Base-by-base conservation (phyloP, 164 flowering plant species). In the Vitis rupestris region DNA sequence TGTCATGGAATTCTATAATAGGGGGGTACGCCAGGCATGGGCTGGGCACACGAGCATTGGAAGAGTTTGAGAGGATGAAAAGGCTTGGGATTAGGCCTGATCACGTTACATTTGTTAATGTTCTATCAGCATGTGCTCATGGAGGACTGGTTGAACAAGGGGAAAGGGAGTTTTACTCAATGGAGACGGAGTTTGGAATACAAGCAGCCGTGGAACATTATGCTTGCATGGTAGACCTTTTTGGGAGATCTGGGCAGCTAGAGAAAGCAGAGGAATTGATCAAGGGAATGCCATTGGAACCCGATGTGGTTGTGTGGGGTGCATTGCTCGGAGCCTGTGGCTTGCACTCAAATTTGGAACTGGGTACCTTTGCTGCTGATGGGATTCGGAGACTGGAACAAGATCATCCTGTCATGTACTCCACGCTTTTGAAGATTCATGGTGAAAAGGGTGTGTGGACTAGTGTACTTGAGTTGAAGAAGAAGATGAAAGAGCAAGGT, bases 1-100 rank as follows among this genome's bases (percentile, higher is more conserved):
- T 63, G 1, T 75, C 87, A 0, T 89, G 91, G 92, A 89, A 87
- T 64, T 73, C 88, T 0, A 76, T 87, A 2, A 77, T 89, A 30
- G 91, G 91, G 50, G 88, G 86, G 1, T 85, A 63, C 74, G 91
- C 89, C 3, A 81, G 79, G 70, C 86, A 89, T 63, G 92, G 90
- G 11, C 70, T 78, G n/a, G 88, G 78, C 57, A 55, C 30, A 14
- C 70, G 72, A 69, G 87, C 92, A 37, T 49, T 86, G 69, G 80
- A 79, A 53, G 79, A 75, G 29, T 88, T 85, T 51, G 79, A 80
- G 56, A 73, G 75, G 65, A 86, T 90, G 89, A 71, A 59, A 11
- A 51, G 31, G 2, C 5, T 13, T 54, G 82, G 81, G 17, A 1
- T 75, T 12, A 67, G 50, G 60, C 90, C 94, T 9, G 86, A 90